Base-by-base conservation (phyloP, 148 eudicot genomes). In the Pouteria glomerata region DNA sequence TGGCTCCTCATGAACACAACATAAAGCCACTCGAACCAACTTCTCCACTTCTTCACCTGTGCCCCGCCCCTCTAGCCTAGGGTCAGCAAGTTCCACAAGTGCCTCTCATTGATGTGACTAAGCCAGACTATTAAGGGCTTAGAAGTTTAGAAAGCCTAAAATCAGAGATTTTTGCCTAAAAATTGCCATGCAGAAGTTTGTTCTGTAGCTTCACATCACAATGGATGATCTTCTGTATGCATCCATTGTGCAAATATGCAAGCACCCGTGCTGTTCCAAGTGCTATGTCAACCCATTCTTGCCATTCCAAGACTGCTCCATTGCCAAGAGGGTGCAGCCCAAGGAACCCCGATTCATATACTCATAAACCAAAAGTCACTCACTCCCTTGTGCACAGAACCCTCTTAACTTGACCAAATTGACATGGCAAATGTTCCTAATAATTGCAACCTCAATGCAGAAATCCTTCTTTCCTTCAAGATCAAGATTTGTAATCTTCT, bases 201-300 rank as follows among this genome's bases (percentile, higher is more conserved):
- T 92, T 92, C 44, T 92, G 96, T 4, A 93, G 98, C 77, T 92
- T 92, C 7, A 92, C 82, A 58, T 92, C 98, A 63, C 98, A 92
- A 39, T 92, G 98, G 63, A 92, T 82, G 70, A 92, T 86, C 83
- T 90, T 92, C 0, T 82, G 81, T 23, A 85, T 87, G 33, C 98
- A 92, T 52, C 91, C 96, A 18, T 77, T 79, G 61, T 90, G 98
- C 68, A 90, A 79, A 73, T 92, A 90, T 4, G 96, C 89, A 51
- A 92, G 91, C 53, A 90, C 98, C 13, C 98, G 89, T 0, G 96
- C 93, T 19, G 89, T 79, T 15, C 96, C 98, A 57, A 88, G 79
- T 5, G 91, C 96, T 66, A 93, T 87, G 12, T 85, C 85, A 8
- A 81, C 79, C 77, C 98, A 78, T 68, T 92, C 98, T 70, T 81